A percentile compares a stretch with the other conserved stretches of the same genome.
These are phyloP conservation scores for Tulasnella sp. DNA, from an alignment of 768 basidiomycete species.

Conservation along the genomic window DNA sequence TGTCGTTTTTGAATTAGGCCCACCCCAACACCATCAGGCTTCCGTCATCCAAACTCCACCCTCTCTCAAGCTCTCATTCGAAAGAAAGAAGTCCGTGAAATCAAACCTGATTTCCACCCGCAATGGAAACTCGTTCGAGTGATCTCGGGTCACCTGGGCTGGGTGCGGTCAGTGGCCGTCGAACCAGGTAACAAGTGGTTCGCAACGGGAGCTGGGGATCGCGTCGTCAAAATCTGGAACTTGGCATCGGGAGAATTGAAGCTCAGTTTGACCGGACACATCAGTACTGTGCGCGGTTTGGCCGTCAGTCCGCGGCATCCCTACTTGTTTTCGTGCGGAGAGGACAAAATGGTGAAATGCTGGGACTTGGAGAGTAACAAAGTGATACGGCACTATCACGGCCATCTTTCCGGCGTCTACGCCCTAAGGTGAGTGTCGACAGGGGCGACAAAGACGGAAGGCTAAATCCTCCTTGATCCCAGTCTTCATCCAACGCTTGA, in stretches of 20 bases:
- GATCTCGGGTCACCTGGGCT: slow-evolving; percentile 95
- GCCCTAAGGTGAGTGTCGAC: slow-evolving; percentile 40
- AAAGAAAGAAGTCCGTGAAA: slow-evolving; percentile 85
- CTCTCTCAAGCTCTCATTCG: slow-evolving; percentile 84
- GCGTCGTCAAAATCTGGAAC: slow-evolving; percentile 99
- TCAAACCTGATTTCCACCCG: slow-evolving; percentile 93
- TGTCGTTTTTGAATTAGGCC: slow-evolving; percentile 3
- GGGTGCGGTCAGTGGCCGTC: slow-evolving; percentile 93
- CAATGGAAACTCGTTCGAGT: slow-evolving; percentile 95
- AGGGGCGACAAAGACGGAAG: neutral
- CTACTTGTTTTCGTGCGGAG: slow-evolving; percentile 93
- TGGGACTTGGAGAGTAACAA: slow-evolving; percentile 99
- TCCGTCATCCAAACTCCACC: slow-evolving; percentile 47
- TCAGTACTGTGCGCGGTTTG: slow-evolving; percentile 88
- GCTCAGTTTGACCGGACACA: slow-evolving; percentile 93
- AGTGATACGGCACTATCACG: slow-evolving; percentile 97
- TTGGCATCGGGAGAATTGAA: slow-evolving; percentile 94
- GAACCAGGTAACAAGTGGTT: slow-evolving; percentile 99
- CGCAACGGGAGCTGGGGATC: slow-evolving; percentile 92
- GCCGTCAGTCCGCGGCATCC: slow-evolving; percentile 90
- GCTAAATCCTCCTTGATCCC: neutral
- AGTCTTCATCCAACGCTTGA: slow-evolving; percentile 92
- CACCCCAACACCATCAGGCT: slow-evolving; percentile 23
- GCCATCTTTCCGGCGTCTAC: slow-evolving; percentile 97
- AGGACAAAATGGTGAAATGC: slow-evolving; percentile 99